phyloP scores from a whole-genome alignment of 2,329 filamentous ascomycete species.

The Penicillium sp. region DNA sequence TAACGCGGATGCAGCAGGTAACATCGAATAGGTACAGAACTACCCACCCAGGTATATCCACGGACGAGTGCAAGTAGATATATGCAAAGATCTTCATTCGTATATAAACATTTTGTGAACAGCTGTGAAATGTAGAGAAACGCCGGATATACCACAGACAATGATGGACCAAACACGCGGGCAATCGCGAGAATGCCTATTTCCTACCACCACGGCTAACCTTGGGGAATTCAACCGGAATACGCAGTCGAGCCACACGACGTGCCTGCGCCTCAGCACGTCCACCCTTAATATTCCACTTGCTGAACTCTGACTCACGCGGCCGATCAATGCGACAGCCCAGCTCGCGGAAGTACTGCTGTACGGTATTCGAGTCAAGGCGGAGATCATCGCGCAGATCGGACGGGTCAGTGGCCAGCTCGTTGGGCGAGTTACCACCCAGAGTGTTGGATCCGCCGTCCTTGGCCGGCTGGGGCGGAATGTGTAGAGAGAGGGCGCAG shows the following conservation, averaged over 20 bases:
- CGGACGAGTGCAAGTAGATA: neutral
- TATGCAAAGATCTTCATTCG: conserved; percentile 12
- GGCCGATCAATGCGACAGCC: conserved; percentile 44
- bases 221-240: conserved; percentile 82
- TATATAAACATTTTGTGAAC: conserved; percentile 9
- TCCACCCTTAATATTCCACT: conserved; percentile 51
- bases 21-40: too few species aligned
- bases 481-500: conserved; percentile 45
- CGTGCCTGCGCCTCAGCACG: conserved; percentile 53
- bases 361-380: conserved; percentile 33
- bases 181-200: conserved; percentile 9
- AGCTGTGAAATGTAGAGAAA: conserved; percentile 3
- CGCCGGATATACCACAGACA: conserved; percentile 20
- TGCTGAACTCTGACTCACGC: conserved; percentile 39
- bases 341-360: conserved; percentile 45
- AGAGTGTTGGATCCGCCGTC: conserved; percentile 35
- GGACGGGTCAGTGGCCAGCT: conserved; percentile 42
- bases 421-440: conserved; percentile 35
- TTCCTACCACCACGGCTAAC: conserved; percentile 39
- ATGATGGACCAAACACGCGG: conserved; percentile 8
- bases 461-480: conserved; percentile 40
- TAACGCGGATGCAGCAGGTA: too few species aligned
- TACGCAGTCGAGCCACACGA: conserved; percentile 63
- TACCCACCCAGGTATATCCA: neutral
- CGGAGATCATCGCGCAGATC: conserved; percentile 45